Evolutionary conservation across 2,329 filamentous ascomycete species (phyloP).

Genomic region (Colletotrichum lindemuthianum): DNA sequence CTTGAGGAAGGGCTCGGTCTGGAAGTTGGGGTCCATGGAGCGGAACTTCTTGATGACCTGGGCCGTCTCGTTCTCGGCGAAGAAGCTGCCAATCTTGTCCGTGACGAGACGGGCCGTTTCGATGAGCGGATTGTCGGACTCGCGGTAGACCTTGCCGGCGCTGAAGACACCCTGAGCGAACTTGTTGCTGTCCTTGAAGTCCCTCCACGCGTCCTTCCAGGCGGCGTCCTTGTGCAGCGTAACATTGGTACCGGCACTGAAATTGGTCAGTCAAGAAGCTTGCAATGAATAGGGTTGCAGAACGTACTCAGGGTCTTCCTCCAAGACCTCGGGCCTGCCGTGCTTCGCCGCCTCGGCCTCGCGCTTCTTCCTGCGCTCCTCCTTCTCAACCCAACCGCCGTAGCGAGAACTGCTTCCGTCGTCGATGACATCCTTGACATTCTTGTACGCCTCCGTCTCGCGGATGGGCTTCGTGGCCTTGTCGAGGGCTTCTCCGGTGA

Average conservation of each 20-base stretch:
- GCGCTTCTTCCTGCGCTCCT: conserved; percentile 84
- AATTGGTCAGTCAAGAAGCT: conserved; percentile 45
- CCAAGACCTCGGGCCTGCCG: conserved; percentile 67
- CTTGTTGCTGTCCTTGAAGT: conserved; percentile 90
- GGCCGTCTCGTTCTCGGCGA: conserved; percentile 97
- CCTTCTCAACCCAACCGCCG: conserved; percentile 96
- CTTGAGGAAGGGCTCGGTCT: conserved; percentile 92
- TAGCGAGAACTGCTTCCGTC: conserved; percentile 96
- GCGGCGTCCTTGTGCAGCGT: conserved; percentile 96
- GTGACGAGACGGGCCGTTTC: conserved; percentile 93
- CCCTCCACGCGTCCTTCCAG: conserved; percentile 98
- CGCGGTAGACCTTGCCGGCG: conserved; percentile 88
- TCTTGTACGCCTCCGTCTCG: conserved; percentile 94
- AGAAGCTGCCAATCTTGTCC: conserved; percentile 92
- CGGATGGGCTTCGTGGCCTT: conserved; percentile 95
- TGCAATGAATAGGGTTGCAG: accelerated
- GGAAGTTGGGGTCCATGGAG: conserved; percentile 93
- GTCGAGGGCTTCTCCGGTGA: conserved; percentile 87
- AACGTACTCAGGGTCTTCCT: conserved; percentile 89
- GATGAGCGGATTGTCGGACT: conserved; percentile 96
- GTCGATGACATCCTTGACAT: conserved; percentile 94
- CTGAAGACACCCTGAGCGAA: conserved; percentile 89
- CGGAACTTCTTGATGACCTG: conserved; percentile 98
- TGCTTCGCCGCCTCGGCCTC: conserved; percentile 72
- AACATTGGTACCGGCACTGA: conserved; percentile 90